These are phyloP conservation scores for Kuraishia borneana DNA, from an alignment of 805 yeast genomes.

Conservation along the genomic window DNA sequence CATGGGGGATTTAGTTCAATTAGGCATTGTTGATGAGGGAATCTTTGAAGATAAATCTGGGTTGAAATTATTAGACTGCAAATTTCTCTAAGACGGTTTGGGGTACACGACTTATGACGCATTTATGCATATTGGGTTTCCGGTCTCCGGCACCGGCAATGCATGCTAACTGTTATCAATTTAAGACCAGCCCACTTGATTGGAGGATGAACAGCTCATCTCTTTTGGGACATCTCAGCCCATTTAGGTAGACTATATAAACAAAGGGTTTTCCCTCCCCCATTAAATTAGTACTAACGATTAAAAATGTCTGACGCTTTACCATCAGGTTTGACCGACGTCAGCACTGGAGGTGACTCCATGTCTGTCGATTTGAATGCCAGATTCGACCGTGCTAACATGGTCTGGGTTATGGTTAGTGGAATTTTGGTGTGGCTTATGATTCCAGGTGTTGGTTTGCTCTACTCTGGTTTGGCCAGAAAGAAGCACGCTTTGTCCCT, in stretches of 20 bases:
- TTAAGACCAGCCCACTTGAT: no score
- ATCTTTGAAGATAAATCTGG: constrained; percentile 18
- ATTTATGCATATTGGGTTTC: no score
- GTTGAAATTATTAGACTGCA: constrained; percentile 32
- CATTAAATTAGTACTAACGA: no score
- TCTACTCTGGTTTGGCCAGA: constrained; percentile 89
- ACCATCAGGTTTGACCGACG: constrained; percentile 35
- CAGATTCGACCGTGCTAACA: constrained; percentile 62
- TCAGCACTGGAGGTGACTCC: constrained; percentile 75
- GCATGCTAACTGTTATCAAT: no score
- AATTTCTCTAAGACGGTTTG: constrained; percentile 13
- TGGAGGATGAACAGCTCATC: no score
- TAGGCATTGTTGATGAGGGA: constrained; percentile 36
- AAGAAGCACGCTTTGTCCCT: constrained; percentile 93
- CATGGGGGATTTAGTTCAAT: constrained; percentile 61
- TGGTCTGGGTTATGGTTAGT: constrained; percentile 79
- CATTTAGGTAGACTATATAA: no score
- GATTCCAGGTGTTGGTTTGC: constrained; percentile 92
- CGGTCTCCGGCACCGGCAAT: no score
- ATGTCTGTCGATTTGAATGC: constrained; percentile 60
- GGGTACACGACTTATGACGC: no score
- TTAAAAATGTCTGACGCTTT: constrained; percentile 8
- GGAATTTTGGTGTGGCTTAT: constrained; percentile 84
- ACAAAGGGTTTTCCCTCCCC: no score
- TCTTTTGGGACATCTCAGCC: no score